Base-by-base conservation (phyloP, 495 filamentous ascomycete species). In the Cetradonia linearis region DNA sequence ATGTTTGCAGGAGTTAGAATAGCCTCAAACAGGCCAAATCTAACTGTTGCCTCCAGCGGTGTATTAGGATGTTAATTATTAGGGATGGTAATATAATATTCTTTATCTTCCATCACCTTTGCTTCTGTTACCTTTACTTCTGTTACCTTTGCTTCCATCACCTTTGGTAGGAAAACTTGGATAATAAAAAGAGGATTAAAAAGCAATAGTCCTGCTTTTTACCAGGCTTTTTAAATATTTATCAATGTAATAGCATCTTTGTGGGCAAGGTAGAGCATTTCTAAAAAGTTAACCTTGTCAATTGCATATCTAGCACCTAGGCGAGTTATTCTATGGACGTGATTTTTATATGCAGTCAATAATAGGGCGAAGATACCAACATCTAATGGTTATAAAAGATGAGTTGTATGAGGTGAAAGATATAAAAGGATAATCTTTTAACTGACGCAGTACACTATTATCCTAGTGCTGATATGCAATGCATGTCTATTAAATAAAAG, bases 211-310 rank as follows among this genome's bases (percentile, higher is more conserved):
- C 18, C 38, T 42, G 5, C n/a, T 42, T 42, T 42, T 18, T 42
- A 3, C 38, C 9, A 42, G n/a, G 18, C 4, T 3, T 13, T 42
- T n/a, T n/a, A n/a, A 16, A 42, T 42, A 20, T 42, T 42, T 6
- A 13, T 0, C 0, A n/a, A 6, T 42, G 5, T 42, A 42, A 42
- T 18, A 42, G 38, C 4, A 1, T 5, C 10, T 16, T 0, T 42
- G 6, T 13, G 7, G 23, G 30, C 33, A 16, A 23, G 37, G 25
- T 55, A 16, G 63, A 72, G 60, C 11, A 67, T 58, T 53, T 55
- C 18, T 40, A 40, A 55, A n/a, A 55, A 55, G 37, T 55, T 8
- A 4, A 55, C n/a, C 37, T 55, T 55, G 20, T 55, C 18, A 16
- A 55, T 38, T 0, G 14, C 2, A 8, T 55, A 55, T 16, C 28